Base-by-base conservation (phyloP, 768 basidiomycete genomes). In the Tylopilus subfusipes region DNA sequence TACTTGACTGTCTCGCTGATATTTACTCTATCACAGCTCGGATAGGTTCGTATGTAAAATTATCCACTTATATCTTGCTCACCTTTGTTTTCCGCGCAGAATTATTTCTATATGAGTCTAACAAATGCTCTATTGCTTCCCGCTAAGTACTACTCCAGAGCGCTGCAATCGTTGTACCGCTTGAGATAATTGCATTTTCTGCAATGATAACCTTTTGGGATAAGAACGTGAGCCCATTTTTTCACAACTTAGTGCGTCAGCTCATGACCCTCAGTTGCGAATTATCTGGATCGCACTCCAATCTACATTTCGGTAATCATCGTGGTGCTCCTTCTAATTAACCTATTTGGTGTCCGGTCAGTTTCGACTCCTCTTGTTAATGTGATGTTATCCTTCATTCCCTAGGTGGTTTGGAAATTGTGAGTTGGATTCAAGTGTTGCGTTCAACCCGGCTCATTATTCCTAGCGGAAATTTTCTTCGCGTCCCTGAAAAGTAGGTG, bases 171-270 rank as follows among this genome's bases (percentile, higher is more conserved):
- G 74, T 77, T 5, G 60, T 79, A 16, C 76, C 78, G 2, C 75
- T 78, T 19, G 81, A 82, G 60, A 73, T 83, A 34, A 76, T 76
- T 19, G 82, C 82, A 2, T 74, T 78, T 8, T 68, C 77, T n/a
- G 68, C 80, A 21, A 62, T 84, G 50, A 72, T 82, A 47, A 66
- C 70, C 29, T 82, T 78, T 67, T 83, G 82, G 82, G 75, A 78
- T 63, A 11, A 8, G 2, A 49, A 66, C 13, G 63, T 66, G 19
- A 48, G 61, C n/a, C 5, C 5, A 11, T n/a, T n/a, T 2, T 45
- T 21, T 24, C 14, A 6, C 12, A n/a, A 5, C 19, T 45, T 16
- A 6, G n/a, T n/a, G 5, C 33, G 16, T 34, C 33, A 14, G 33
- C 33, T n/a, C 12, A 4, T 34, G 5, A 11, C 7, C 4, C 21